phyloP scores from a whole-genome alignment of 169 alveolate genomes.

The Prorocentrum cordatum region DNA sequence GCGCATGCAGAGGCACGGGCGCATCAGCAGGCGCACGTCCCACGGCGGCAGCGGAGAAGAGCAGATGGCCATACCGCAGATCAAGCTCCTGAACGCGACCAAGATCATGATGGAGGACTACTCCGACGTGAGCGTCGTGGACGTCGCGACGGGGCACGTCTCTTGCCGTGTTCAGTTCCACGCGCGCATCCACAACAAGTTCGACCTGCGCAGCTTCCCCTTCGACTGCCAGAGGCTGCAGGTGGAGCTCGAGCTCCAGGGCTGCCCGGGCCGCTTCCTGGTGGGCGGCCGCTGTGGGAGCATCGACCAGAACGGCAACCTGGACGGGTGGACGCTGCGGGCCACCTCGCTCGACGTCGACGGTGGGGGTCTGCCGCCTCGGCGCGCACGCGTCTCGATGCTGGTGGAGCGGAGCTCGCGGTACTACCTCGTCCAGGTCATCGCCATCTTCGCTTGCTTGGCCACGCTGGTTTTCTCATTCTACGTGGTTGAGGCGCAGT shows the following conservation, averaged over 20 bases:
- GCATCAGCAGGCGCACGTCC: too few species aligned
- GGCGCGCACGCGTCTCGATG: not conserved
- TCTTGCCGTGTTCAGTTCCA: slow-evolving; percentile 40
- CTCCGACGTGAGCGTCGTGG: slow-evolving; percentile 31
- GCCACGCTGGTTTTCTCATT: slow-evolving; percentile 52
- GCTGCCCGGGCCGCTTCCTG: not conserved
- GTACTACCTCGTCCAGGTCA: slow-evolving; percentile 15
- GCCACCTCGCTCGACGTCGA: not conserved
- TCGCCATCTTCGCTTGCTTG: slow-evolving; percentile 20
- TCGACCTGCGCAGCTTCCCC: slow-evolving; percentile 35
- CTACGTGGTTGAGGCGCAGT: slow-evolving; percentile 20
- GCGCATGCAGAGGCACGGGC: too few species aligned
- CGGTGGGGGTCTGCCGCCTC: not conserved
- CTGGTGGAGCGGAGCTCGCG: slow-evolving; percentile 25
- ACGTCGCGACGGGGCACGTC: not conserved
- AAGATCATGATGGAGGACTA: slow-evolving; percentile 41
- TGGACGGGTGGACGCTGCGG: slow-evolving; percentile 55
- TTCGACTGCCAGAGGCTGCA: not conserved
- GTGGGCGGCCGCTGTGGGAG: not conserved
- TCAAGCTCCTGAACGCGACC: slow-evolving; percentile 19
- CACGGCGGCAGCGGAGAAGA: too few species aligned
- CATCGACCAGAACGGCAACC: slow-evolving; percentile 9
- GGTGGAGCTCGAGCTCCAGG: not conserved
- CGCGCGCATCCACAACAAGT: slow-evolving; percentile 11
- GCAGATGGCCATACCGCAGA: slow-evolving; percentile 15